A percentile compares a stretch with the other conserved stretches of the same genome.
Evolutionary conservation across 768 basidiomycete species (phyloP).

Genomic region (Russula sp.): DNA sequence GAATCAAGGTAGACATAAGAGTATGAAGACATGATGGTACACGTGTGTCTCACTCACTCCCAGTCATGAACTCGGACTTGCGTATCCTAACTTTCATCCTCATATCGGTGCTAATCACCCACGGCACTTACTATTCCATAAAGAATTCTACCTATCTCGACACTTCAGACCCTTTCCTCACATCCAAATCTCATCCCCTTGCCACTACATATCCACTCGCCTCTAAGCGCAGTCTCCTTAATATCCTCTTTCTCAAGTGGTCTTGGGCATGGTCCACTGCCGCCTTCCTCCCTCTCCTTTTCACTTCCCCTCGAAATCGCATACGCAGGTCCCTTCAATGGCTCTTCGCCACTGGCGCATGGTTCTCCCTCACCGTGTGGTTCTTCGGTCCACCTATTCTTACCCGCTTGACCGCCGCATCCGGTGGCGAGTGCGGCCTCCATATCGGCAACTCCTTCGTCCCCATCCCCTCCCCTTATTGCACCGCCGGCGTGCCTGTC

Average conservation of each 20-base stretch:
- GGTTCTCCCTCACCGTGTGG: conserved; percentile 76
- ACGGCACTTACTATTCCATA: conserved; percentile 65
- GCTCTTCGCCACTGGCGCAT: conserved; percentile 53
- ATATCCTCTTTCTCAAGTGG: conserved; percentile 82
- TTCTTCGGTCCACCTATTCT: conserved; percentile 82
- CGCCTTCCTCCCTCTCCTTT: conserved; percentile 55
- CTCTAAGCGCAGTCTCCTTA: conserved; percentile 72
- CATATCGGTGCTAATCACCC: conserved; percentile 43
- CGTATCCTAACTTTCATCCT: conserved; percentile 32
- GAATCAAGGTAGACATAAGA: conserved; percentile 17
- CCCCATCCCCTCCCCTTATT: conserved; percentile 51
- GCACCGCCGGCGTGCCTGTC: conserved; percentile 45
- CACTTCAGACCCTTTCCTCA: conserved; percentile 72
- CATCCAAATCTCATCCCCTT: conserved; percentile 64
- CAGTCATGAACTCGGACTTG: neutral
- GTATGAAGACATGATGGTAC: neutral
- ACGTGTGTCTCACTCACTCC: no score
- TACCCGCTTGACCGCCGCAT: conserved; percentile 54
- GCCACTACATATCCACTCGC: conserved; percentile 67
- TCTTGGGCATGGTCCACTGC: conserved; percentile 88
- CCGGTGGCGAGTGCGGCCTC: conserved; percentile 77
- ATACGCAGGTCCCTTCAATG: conserved; percentile 36
- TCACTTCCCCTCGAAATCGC: conserved; percentile 32
- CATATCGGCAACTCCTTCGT: conserved; percentile 40
- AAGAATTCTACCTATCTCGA: conserved; percentile 67